phyloP scores from a whole-genome alignment of 176 grass and related monocot genomes.

The Bromus sterilis region DNA sequence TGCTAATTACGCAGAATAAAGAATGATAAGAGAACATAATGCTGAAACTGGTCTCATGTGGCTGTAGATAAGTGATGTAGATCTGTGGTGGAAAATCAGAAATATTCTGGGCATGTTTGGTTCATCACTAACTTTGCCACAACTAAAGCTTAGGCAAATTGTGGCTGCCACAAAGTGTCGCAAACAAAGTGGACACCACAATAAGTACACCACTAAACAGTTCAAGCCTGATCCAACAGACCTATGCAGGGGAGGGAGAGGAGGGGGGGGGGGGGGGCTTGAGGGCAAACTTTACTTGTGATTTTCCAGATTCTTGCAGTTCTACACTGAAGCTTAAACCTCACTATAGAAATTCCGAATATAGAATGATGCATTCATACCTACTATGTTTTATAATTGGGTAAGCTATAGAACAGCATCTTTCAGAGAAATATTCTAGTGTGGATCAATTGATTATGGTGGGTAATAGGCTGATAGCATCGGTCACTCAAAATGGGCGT shows the following conservation, averaged over 20 bases:
- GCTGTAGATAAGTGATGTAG: not conserved
- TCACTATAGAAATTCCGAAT: not conserved
- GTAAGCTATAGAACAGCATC: not conserved
- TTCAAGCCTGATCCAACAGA: not conserved
- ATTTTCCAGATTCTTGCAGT: not conserved
- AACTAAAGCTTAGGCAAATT: too few species aligned
- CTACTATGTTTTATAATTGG: not conserved
- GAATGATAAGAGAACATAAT: not conserved
- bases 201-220: not conserved
- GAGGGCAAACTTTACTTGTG: not conserved
- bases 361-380: not conserved
- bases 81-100: not conserved
- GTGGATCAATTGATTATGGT: not conserved
- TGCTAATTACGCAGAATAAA: not conserved
- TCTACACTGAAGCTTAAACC: not conserved
- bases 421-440: not conserved
- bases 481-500: not conserved
- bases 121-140: too few species aligned
- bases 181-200: too few species aligned
- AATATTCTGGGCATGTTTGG: too few species aligned
- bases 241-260: not conserved
- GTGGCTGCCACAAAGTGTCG: too few species aligned
- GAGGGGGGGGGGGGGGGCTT: not conserved
- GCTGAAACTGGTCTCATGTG: not conserved
- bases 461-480: not conserved